Percentiles rank a stretch among this genome's conserved stretches.
These are phyloP conservation scores for Pontederia paniculata DNA, from an alignment of 176 grass and related monocot genomes.

Conservation along the genomic window DNA sequence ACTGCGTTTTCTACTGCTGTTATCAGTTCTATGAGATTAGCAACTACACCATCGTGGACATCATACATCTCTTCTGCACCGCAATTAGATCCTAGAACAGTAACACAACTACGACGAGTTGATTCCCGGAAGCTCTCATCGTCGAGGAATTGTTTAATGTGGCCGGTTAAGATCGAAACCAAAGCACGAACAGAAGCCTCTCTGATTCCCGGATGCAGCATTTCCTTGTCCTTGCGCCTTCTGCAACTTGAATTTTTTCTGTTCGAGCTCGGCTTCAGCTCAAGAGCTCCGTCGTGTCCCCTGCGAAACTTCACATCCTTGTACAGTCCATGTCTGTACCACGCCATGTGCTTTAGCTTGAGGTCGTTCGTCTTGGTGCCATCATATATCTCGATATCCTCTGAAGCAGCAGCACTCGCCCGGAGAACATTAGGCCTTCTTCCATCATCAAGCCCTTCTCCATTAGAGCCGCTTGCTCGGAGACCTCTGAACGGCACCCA, in stretches of 20 bases:
- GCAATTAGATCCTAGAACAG: constrained; percentile 4
- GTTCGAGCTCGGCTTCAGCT: not conserved
- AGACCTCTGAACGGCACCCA: too few species aligned
- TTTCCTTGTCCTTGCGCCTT: not conserved
- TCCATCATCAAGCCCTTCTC: too few species aligned
- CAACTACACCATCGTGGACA: not conserved
- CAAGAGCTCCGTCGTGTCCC: not conserved
- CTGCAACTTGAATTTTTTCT: not conserved
- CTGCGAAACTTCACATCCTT: not conserved
- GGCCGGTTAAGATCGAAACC: constrained; percentile 9
- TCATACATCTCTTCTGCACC: not conserved
- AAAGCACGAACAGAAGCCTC: constrained; percentile 4
- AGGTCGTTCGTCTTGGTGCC: not conserved
- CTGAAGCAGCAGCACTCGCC: too few species aligned
- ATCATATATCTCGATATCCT: not conserved
- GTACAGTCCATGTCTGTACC: not conserved
- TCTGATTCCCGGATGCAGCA: not conserved
- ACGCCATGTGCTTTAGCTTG: not conserved
- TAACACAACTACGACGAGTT: not conserved
- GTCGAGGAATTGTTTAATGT: not conserved
- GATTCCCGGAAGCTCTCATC: constrained; percentile 13
- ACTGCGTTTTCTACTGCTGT: not conserved
- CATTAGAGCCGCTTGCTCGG: too few species aligned
- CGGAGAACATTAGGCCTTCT: not conserved
- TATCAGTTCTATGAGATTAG: constrained; percentile 9